Evolutionary conservation across 371 early-diverging fungal species (phyloP).

Genomic region (Haplosporangium sp.): DNA sequence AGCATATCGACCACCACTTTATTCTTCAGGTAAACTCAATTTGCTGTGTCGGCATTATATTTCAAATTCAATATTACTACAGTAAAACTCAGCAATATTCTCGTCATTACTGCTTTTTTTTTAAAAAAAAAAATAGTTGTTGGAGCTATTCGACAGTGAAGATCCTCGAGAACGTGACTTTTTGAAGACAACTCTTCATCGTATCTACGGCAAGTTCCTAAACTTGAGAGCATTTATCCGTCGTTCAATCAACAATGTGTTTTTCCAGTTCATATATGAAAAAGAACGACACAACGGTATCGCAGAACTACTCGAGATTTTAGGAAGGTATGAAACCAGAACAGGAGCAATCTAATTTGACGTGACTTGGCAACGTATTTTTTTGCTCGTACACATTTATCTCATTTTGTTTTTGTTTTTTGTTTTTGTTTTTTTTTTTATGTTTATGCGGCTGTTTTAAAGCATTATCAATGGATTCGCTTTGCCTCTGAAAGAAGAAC

Average conservation of each 20-base stretch:
- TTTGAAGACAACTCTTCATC: slow-evolving; percentile 95
- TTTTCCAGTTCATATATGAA: slow-evolving; percentile 97
- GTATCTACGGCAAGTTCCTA: slow-evolving; percentile 97
- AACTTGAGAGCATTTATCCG: slow-evolving; percentile 95
- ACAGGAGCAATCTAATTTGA: neutral
- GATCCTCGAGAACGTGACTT: slow-evolving; percentile 98
- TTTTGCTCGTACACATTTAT: slow-evolving; percentile 3
- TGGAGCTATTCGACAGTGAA: slow-evolving; percentile 97
- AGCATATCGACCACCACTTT: slow-evolving; percentile 95
- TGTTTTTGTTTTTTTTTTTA: neutral
- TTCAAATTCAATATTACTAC: neutral
- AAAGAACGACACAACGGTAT: slow-evolving; percentile 96
- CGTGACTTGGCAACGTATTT: neutral
- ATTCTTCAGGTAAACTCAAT: slow-evolving; percentile 77
- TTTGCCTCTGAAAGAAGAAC: slow-evolving; percentile 96
- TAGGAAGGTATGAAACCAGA: slow-evolving; percentile 78
- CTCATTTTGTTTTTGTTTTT: neutral
- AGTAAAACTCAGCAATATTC: neutral
- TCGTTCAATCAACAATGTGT: slow-evolving; percentile 95
- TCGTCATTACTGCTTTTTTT: neutral
- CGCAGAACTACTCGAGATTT: slow-evolving; percentile 96
- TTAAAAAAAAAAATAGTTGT: slow-evolving; percentile 63
- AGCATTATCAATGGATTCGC: slow-evolving; percentile 99
- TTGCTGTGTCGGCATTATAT: neutral
- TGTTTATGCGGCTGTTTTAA: neutral